Conservation (phyloP, 2,329 filamentous ascomycete species). For the Verticillium alfalfae region DNA sequence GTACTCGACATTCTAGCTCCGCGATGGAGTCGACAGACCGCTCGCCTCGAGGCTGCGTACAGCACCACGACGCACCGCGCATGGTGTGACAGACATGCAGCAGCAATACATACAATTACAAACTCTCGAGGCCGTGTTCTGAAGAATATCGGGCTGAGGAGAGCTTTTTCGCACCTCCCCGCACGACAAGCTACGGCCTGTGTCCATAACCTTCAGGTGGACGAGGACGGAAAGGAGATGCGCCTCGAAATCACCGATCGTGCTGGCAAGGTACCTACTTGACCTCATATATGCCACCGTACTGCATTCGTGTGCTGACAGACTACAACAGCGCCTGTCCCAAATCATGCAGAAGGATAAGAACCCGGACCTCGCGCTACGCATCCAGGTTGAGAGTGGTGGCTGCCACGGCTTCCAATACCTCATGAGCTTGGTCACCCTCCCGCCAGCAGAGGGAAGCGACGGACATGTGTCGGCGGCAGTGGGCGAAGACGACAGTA, state of each 20-base stretch:
- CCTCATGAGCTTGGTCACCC: constrained; percentile 75
- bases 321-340: constrained; percentile 54
- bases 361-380: constrained; percentile 80
- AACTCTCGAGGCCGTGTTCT: background rate
- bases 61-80: constrained; percentile 4
- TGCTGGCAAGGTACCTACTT: constrained; percentile 62
- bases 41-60: background rate
- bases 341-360: constrained; percentile 67
- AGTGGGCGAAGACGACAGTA: constrained; percentile 71
- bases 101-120: background rate
- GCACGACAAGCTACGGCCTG: constrained; percentile 37
- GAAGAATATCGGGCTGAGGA: constrained; percentile 1
- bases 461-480: constrained; percentile 23
- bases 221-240: constrained; percentile 84
- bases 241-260: constrained; percentile 76
- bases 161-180: constrained; percentile 31
- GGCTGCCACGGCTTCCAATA: constrained; percentile 99
- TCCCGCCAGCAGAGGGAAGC: constrained; percentile 34
- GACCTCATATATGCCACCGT: background rate
- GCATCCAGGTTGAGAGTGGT: constrained; percentile 86
- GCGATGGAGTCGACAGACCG: background rate
- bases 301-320: background rate
- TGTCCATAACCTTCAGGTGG: constrained; percentile 66
- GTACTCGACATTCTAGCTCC: constrained; percentile 31
- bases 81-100: background rate